Evolutionary conservation across 2,329 filamentous ascomycete genomes (phyloP).

Genomic region (Penicillium vulpinum): DNA sequence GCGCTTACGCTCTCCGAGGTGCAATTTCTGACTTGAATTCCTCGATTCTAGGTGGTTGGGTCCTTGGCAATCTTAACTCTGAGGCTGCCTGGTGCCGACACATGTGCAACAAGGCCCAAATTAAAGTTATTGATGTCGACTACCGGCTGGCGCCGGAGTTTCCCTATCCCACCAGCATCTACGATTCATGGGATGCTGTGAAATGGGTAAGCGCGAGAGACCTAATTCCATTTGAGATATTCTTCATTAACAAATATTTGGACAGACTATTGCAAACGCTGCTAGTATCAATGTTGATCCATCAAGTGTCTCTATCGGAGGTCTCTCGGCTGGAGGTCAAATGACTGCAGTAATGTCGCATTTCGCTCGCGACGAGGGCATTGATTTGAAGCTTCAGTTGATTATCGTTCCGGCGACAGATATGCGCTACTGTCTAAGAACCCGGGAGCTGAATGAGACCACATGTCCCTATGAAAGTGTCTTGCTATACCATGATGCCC

Average conservation of each 20-base stretch:
- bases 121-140: conserved; percentile 19
- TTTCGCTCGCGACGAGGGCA: conserved; percentile 35
- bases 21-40: not conserved
- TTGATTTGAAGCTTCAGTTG: conserved; percentile 32
- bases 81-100: conserved; percentile 32
- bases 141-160: conserved; percentile 19
- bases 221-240: not conserved
- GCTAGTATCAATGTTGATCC: conserved; percentile 5
- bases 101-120: conserved; percentile 16
- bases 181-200: conserved; percentile 30
- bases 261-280: conserved; percentile 4
- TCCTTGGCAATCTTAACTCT: conserved; percentile 24
- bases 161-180: conserved; percentile 18
- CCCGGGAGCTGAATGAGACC: conserved; percentile 7
- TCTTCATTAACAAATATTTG: not conserved
- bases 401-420: conserved; percentile 37
- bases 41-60: conserved; percentile 23
- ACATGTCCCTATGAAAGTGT: conserved; percentile 31
- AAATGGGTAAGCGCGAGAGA: conserved; percentile 26
- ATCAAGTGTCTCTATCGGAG: conserved; percentile 13
- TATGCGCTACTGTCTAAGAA: conserved; percentile 32
- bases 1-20: not conserved
- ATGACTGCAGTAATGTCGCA: conserved; percentile 37
- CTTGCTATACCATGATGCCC: conserved; percentile 20
- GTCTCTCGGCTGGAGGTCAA: conserved; percentile 13